phyloP scores from a whole-genome alignment of 2,329 filamentous ascomycete genomes.

The Cladophialophora bantiana region DNA sequence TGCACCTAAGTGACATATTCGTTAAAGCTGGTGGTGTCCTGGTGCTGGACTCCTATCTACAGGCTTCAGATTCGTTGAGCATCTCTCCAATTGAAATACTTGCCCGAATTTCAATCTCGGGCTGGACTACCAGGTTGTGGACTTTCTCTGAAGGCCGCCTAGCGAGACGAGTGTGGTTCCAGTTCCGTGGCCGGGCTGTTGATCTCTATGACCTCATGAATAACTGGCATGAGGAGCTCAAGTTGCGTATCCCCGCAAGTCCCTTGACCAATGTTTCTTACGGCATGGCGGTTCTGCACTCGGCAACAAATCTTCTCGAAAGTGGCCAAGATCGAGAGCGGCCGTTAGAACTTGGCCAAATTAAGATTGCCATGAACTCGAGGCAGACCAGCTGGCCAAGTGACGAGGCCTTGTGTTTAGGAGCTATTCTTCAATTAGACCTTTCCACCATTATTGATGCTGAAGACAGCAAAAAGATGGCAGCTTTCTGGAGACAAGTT shows the following conservation, averaged over 20 bases:
- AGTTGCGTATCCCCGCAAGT: not conserved
- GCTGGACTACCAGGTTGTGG: conserved; percentile 20
- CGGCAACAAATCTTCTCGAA: not conserved
- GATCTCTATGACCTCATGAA: conserved; percentile 11
- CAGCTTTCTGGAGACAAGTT: conserved; percentile 11
- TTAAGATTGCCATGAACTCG: conserved; percentile 8
- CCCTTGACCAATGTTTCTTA: not conserved
- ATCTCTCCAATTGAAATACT: conserved; percentile 26
- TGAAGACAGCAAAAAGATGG: conserved; percentile 19
- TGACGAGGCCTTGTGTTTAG: conserved; percentile 25
- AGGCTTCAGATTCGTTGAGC: conserved; percentile 22
- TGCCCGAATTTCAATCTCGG: conserved; percentile 13
- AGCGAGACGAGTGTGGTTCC: conserved; percentile 18
- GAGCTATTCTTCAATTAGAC: conserved; percentile 17
- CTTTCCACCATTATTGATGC: conserved; percentile 17
- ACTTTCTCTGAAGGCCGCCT: conserved; percentile 18
- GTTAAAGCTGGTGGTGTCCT: conserved; percentile 28
- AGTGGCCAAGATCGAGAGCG: not conserved
- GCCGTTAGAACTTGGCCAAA: not conserved
- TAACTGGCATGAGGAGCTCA: not conserved
- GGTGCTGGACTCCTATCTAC: conserved; percentile 37
- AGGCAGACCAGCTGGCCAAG: conserved; percentile 17
- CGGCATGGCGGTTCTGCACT: not conserved
- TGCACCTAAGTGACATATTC: conserved; percentile 35
- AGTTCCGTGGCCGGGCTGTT: conserved; percentile 16